A percentile compares a stretch with the other conserved stretches of the same genome.
These are phyloP conservation scores for Exophiala sp. DNA, from an alignment of 2,329 filamentous ascomycete species.

Conservation along the genomic window DNA sequence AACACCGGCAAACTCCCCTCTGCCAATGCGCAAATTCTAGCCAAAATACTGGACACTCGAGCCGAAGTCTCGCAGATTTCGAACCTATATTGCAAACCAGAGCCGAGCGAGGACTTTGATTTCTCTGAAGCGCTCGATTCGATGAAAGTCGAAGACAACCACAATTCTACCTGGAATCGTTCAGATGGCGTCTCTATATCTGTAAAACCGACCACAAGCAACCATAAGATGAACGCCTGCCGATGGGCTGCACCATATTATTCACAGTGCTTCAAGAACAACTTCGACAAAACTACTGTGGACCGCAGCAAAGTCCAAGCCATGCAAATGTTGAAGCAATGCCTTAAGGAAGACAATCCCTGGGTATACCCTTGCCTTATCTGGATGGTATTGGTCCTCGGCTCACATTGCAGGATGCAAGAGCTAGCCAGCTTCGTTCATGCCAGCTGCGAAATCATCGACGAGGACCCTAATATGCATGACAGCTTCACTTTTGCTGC, in stretches of 20 bases:
- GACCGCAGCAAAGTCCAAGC: slow-evolving; percentile 7
- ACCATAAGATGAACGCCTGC: slow-evolving; percentile 11
- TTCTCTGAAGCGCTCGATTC: background rate
- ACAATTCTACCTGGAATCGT: background rate
- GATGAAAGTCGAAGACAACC: background rate
- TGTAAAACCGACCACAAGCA: background rate
- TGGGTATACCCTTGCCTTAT: slow-evolving; percentile 17
- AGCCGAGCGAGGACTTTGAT: background rate
- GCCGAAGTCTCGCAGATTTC: background rate
- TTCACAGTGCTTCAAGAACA: slow-evolving; percentile 3
- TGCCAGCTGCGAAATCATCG: slow-evolving; percentile 12
- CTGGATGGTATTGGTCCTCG: slow-evolving; percentile 17
- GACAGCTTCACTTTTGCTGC: slow-evolving; percentile 8
- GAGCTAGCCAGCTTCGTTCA: slow-evolving; percentile 14
- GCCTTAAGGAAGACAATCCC: slow-evolving; percentile 13
- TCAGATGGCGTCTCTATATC: too few relatives aligned
- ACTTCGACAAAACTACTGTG: background rate
- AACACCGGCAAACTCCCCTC: background rate
- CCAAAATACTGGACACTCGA: background rate
- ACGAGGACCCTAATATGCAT: background rate
- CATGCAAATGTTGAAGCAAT: slow-evolving; percentile 10
- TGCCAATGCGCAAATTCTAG: background rate
- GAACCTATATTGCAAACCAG: background rate
- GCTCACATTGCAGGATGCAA: slow-evolving; percentile 3
- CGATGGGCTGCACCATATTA: slow-evolving; percentile 14